Base-by-base conservation (phyloP, 768 basidiomycete species). In the Favolaschia claudopus region DNA sequence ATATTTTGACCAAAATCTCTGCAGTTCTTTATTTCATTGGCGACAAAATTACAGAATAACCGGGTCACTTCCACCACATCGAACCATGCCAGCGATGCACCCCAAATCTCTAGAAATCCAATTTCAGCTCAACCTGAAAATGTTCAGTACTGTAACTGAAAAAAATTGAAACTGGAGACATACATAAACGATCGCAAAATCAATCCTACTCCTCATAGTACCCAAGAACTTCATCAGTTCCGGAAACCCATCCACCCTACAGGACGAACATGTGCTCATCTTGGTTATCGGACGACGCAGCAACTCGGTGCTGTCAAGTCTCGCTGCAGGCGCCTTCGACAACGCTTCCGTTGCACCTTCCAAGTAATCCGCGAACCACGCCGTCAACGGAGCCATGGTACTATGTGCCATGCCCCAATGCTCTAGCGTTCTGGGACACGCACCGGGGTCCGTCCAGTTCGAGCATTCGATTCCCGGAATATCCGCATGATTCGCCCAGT, bases 351-450 rank as follows among this genome's bases (percentile, higher is more conserved):
- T 42, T 17, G 31, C 28, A n/a, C 38, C 13, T 6, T 24, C 25
- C 39, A 52, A 20, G 31, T 42, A 52, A 1, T 38, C 22, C 13
- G 39, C 28, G 20, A 52, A 32, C 51, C 51, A 52, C 14, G 39
- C 51, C 1, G 51, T 52, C 22, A 52, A 31, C 4, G 51, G 51
- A 3, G 29, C 51, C 39, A 52, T 32, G 2, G 51, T 52, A 28
- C 17, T 52, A 14, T 52, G 51, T 17, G 51, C 51, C 14, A 52
- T 40, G 6, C 20, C 24, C 51, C 51, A 52, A n/a, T 52, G 51
- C n/a, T 40, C 51, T n/a, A n/a, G n/a, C 0, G 51, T 33, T 19
- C 51, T 28, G 19, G 51, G 51, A 43, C 51, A 52, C 2, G 15
- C 29, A 3, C 6, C 12, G 2, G 51, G 39, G 39, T 33, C 39